These are phyloP conservation scores for Colletotrichum karsti DNA, from an alignment of 2,329 filamentous ascomycete genomes.

Conservation along the genomic window DNA sequence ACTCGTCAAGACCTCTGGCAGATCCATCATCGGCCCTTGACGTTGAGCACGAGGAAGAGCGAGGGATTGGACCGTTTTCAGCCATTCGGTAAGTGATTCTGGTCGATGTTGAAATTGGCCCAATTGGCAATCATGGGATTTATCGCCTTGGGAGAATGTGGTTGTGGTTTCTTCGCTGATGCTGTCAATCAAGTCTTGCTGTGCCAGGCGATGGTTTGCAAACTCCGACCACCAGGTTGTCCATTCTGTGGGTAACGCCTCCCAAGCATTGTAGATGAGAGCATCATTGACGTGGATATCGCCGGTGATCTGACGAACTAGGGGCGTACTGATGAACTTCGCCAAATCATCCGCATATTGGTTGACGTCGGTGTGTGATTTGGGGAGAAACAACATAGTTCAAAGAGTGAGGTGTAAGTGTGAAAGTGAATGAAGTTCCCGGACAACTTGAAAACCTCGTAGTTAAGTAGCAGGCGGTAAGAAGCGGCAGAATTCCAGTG, in stretches of 20 bases:
- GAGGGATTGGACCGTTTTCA: background rate
- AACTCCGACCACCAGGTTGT: slow-evolving; percentile 38
- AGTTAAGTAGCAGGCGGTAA: no score
- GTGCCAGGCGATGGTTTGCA: slow-evolving; percentile 38
- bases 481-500: no score
- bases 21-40: slow-evolving; percentile 4
- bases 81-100: slow-evolving; percentile 5
- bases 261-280: slow-evolving; percentile 39
- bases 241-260: slow-evolving; percentile 38
- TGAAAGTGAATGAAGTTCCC: background rate
- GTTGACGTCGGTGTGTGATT: background rate
- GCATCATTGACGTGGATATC: slow-evolving; percentile 45
- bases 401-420: background rate
- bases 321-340: slow-evolving; percentile 34
- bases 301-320: slow-evolving; percentile 41
- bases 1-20: slow-evolving; percentile 33
- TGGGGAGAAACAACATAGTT: background rate
- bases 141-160: background rate
- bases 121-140: background rate
- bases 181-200: slow-evolving; percentile 39
- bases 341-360: slow-evolving; percentile 34
- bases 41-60: slow-evolving; percentile 31
- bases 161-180: slow-evolving; percentile 27
- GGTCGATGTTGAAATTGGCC: background rate
- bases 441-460: no score